Evolutionary conservation across 2,329 filamentous ascomycete genomes (phyloP).

Genomic region (Coniosporium uncinatum): DNA sequence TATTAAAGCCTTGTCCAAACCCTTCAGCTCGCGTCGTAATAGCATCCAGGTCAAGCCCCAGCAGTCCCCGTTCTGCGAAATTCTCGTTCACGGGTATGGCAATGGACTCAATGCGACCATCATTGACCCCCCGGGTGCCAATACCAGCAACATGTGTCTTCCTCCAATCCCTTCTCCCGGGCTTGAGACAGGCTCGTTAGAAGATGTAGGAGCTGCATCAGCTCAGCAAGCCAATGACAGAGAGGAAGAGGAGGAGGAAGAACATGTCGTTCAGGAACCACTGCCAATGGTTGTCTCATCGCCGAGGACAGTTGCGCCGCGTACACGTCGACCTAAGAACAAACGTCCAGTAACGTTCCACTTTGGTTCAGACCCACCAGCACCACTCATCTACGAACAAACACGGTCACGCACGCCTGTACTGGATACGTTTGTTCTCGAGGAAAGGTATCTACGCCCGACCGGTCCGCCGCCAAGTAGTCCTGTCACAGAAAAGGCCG

Average conservation of each 20-base stretch:
- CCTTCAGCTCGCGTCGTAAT: slow-evolving; percentile 17
- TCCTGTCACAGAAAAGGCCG: background rate
- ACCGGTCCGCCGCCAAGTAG: background rate
- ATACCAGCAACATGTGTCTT: too few relatives aligned
- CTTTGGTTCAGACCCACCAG: too few relatives aligned
- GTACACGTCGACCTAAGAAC: background rate
- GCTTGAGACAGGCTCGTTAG: background rate
- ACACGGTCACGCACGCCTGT: too few relatives aligned
- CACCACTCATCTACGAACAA: too few relatives aligned
- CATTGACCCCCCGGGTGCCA: background rate
- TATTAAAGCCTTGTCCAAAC: slow-evolving; percentile 19
- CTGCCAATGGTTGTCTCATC: too few relatives aligned
- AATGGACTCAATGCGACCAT: slow-evolving; percentile 20
- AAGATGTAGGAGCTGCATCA: background rate
- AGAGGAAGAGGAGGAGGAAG: too few relatives aligned
- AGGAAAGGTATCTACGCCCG: too few relatives aligned
- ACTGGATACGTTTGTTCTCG: background rate
- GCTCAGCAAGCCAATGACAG: background rate
- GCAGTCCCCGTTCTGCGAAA: slow-evolving; percentile 24
- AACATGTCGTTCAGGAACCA: too few relatives aligned
- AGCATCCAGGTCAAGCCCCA: slow-evolving; percentile 16
- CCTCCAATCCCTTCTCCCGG: too few relatives aligned
- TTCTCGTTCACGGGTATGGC: slow-evolving; percentile 28
- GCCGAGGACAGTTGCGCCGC: too few relatives aligned
- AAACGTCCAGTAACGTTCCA: background rate